These are phyloP conservation scores for Arthroderma sp. DNA, from an alignment of 2,329 filamentous ascomycete genomes.

Conservation along the genomic window DNA sequence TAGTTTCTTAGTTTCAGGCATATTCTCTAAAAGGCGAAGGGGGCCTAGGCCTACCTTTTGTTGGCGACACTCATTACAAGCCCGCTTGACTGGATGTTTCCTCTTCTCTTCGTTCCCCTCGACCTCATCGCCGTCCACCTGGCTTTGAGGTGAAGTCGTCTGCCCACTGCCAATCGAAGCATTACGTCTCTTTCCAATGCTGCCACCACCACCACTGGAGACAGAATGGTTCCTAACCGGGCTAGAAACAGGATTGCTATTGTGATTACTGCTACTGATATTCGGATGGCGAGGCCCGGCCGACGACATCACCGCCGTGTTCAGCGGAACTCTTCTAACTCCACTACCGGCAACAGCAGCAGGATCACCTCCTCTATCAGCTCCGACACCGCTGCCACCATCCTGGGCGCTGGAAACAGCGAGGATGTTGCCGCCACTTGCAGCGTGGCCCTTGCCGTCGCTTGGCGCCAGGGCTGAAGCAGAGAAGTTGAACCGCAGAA, in stretches of 20 bases:
- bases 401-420: background rate
- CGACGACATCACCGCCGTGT: too few species aligned
- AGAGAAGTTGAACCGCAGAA: background rate
- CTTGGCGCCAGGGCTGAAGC: conserved; percentile 7
- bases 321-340: conserved; percentile 1
- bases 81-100: conserved; percentile 43
- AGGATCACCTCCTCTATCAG: conserved; percentile 2
- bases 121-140: conserved; percentile 33
- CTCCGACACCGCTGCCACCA: conserved; percentile 12
- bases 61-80: conserved; percentile 57
- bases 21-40: background rate
- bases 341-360: background rate
- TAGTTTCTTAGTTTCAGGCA: conserved; percentile 4
- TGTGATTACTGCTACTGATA: background rate
- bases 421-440: conserved; percentile 5
- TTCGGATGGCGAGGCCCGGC: too few species aligned
- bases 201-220: background rate
- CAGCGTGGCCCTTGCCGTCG: conserved; percentile 7
- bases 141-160: conserved; percentile 32
- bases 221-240: conserved; percentile 1
- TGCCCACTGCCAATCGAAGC: conserved; percentile 31
- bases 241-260: conserved; percentile 1
- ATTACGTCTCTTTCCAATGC: conserved; percentile 25
- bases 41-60: conserved; percentile 43
- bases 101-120: conserved; percentile 31